A percentile compares a stretch with the other conserved stretches of the same genome.
phyloP scores from a whole-genome alignment of 208 protist genomes.

The Crithidia acanthocephali region DNA sequence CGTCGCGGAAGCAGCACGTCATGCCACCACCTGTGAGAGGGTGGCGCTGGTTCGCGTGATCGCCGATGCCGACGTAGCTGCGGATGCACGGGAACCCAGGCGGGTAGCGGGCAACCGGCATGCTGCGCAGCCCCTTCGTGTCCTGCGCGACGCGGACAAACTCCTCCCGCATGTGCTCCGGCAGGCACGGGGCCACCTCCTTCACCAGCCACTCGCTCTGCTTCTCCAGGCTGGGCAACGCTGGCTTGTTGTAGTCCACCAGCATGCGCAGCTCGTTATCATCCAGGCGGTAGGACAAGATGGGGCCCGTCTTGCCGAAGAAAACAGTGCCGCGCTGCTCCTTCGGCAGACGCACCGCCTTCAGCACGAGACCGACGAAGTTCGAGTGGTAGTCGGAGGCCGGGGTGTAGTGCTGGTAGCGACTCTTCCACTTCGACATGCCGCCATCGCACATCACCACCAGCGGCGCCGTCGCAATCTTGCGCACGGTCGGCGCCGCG shows the following conservation, averaged over 20 bases:
- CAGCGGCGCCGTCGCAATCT: constrained; percentile 77
- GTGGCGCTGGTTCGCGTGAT: constrained; percentile 95
- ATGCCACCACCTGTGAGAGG: constrained; percentile 94
- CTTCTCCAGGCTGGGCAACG: constrained; percentile 66
- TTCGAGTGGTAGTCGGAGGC: constrained; percentile 84
- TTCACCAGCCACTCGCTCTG: constrained; percentile 85
- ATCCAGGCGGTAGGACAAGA: constrained; percentile 92
- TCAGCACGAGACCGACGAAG: constrained; percentile 90
- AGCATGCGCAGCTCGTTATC: constrained; percentile 80
- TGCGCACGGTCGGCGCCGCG: constrained; percentile 37
- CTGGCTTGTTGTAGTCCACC: constrained; percentile 87
- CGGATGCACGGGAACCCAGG: constrained; percentile 70
- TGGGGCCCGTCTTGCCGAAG: constrained; percentile 88
- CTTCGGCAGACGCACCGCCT: constrained; percentile 68
- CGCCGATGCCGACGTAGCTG: constrained; percentile 93
- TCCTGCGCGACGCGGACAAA: constrained; percentile 72
- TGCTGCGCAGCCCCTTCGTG: constrained; percentile 74
- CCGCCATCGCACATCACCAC: constrained; percentile 95
- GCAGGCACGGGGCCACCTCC: constrained; percentile 84
- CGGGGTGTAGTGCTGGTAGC: constrained; percentile 83
- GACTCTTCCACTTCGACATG: constrained; percentile 91
- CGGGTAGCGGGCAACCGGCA: constrained; percentile 81
- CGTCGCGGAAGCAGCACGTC: constrained; percentile 93
- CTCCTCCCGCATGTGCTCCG: constrained; percentile 68
- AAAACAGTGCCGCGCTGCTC: constrained; percentile 92